Conservation (phyloP, 2,329 filamentous ascomycete species). For the Elsinoe arachidis region DNA sequence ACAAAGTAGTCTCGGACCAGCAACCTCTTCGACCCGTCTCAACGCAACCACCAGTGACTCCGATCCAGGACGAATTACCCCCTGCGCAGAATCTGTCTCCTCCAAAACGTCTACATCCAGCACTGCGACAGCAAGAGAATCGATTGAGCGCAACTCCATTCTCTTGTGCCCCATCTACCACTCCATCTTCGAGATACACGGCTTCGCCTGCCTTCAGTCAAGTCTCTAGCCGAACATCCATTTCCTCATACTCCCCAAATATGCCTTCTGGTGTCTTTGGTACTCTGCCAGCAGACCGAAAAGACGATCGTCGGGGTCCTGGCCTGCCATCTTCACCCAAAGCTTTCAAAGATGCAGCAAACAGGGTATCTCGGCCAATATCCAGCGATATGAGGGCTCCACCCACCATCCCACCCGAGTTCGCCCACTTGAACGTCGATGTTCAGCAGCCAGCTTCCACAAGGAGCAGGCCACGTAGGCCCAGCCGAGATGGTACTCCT, state of each 20-base stretch:
- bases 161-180: slow-evolving; percentile 54
- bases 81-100: slow-evolving; percentile 17
- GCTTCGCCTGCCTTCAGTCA: slow-evolving; percentile 64
- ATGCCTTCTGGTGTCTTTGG: slow-evolving; percentile 27
- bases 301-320: slow-evolving; percentile 8
- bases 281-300: neutral
- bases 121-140: slow-evolving; percentile 45
- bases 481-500: slow-evolving; percentile 39
- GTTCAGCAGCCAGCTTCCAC: slow-evolving; percentile 38
- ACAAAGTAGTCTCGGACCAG: neutral
- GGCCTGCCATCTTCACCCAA: slow-evolving; percentile 14
- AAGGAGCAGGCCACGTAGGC: slow-evolving; percentile 36
- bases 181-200: slow-evolving; percentile 67
- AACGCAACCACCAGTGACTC: neutral
- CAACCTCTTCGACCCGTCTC: neutral
- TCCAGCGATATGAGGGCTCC: neutral
- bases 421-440: slow-evolving; percentile 52
- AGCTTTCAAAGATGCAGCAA: slow-evolving; percentile 13
- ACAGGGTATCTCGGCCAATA: slow-evolving; percentile 7
- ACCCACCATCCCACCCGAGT: slow-evolving; percentile 26
- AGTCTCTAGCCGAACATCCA: slow-evolving; percentile 69
- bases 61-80: neutral
- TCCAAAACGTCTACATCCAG: slow-evolving; percentile 48
- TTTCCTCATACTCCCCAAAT: slow-evolving; percentile 64
- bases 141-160: neutral